Evolutionary conservation across 352 stramenopile genomes (phyloP).

Genomic region (Phytophthora cactorum): DNA sequence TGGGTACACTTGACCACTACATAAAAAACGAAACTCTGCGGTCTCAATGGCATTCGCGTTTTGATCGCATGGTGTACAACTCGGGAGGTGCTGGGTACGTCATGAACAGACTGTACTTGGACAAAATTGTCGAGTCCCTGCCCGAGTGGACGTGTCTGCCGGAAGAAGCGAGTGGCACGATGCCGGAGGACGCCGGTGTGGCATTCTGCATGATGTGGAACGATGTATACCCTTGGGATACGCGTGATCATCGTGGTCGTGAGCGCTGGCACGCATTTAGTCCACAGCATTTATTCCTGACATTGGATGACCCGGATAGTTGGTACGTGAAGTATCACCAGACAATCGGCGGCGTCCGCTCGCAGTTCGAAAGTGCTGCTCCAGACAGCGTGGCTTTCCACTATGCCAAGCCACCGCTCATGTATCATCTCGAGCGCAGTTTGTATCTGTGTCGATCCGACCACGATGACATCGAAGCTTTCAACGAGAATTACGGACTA

Average conservation of each 20-base stretch:
- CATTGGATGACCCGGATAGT: slow-evolving; percentile 45
- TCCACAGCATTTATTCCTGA: slow-evolving; percentile 46
- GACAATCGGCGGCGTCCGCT: slow-evolving; percentile 60
- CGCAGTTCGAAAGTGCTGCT: slow-evolving; percentile 47
- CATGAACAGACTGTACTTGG: slow-evolving; percentile 76
- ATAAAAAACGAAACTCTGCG: slow-evolving; percentile 60
- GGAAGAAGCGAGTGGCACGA: slow-evolving; percentile 59
- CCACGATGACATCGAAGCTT: slow-evolving; percentile 45
- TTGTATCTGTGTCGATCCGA: slow-evolving; percentile 67
- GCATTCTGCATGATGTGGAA: slow-evolving; percentile 87
- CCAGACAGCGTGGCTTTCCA: slow-evolving; percentile 75
- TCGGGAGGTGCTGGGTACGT: slow-evolving; percentile 72
- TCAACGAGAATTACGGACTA: slow-evolving; percentile 58
- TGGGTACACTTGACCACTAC: slow-evolving; percentile 57
- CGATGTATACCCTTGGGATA: slow-evolving; percentile 70
- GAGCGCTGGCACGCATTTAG: slow-evolving; percentile 78
- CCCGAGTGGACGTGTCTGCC: slow-evolving; percentile 58
- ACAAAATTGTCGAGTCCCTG: slow-evolving; percentile 60
- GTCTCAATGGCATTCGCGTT: slow-evolving; percentile 45
- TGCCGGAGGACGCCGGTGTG: slow-evolving; percentile 75
- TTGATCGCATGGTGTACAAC: slow-evolving; percentile 76
- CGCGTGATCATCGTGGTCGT: slow-evolving; percentile 64
- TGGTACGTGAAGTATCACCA: slow-evolving; percentile 74
- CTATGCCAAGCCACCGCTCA: slow-evolving; percentile 64
- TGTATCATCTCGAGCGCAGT: slow-evolving; percentile 76